phyloP scores from a whole-genome alignment of 345 rosid genomes.

The Gossypium sturtianum region DNA sequence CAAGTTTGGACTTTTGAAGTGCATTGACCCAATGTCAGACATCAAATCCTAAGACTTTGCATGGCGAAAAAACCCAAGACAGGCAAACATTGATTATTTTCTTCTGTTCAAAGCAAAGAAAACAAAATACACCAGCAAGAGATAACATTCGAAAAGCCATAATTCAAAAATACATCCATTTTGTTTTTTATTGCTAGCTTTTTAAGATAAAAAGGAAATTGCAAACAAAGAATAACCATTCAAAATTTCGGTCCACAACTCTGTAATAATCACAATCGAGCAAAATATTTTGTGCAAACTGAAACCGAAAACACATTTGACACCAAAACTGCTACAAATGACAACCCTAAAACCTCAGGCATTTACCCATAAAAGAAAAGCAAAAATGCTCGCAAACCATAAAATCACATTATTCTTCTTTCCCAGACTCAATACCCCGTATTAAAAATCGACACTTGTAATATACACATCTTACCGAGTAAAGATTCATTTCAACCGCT shows the following conservation, averaged over 20 bases:
- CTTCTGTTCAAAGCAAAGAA: too few relatives aligned
- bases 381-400: conserved; percentile 17
- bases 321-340: conserved; percentile 54
- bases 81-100: too few relatives aligned
- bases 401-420: conserved; percentile 14
- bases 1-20: too few relatives aligned
- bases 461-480: conserved; percentile 46
- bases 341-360: conserved; percentile 26
- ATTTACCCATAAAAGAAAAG: conserved; percentile 2
- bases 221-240: conserved; percentile 44
- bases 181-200: too few relatives aligned
- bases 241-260: conserved; percentile 26
- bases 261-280: conserved; percentile 18
- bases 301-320: conserved; percentile 11
- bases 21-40: too few relatives aligned
- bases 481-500: conserved; percentile 24
- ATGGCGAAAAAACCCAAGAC: too few relatives aligned
- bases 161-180: too few relatives aligned
- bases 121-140: too few relatives aligned
- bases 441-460: conserved; percentile 18
- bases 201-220: background rate
- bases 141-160: too few relatives aligned
- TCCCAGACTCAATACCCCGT: conserved; percentile 15
- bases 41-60: too few relatives aligned
- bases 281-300: conserved; percentile 6